Evolutionary conservation across 345 rosid genomes (phyloP), one percentile per base, ranked within the genome.

Genomic region (Triadica sebifera): DNA sequence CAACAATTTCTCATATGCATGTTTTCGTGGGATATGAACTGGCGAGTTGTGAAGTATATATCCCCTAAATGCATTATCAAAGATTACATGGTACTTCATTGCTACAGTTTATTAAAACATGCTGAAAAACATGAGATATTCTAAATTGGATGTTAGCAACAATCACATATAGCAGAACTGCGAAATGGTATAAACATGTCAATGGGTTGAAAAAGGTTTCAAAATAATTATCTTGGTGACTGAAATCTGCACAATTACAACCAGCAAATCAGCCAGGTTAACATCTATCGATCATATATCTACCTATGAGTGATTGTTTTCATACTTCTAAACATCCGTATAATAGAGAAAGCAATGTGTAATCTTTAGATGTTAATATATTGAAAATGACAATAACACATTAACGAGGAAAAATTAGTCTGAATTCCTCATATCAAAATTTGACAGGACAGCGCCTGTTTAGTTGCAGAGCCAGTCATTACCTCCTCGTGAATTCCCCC

Each of bases 401-500:
- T 4, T n/a, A n/a, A n/a, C n/a, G n/a, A n/a, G n/a, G n/a, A n/a
- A n/a, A n/a, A n/a, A n/a, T n/a, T n/a, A n/a, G n/a, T n/a, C n/a
- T n/a, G n/a, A n/a, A n/a, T n/a, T n/a, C 67, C 12, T 57, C 25
- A 41, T 49, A 16, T 43, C 66, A 64, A 45, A 52, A 68, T 55
- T 77, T n/a, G 34, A 59, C 38, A 65, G 51, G 22, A 58, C 16
- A 20, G 13, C 24, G 19, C 22, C 24, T 50, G 65, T 22, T 1
- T 11, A 75, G 24, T 65, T 29, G 50, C 67, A 45, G 66, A 12
- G 39, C 24, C 41, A 34, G 59, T 63, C 49, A 67, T 78, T 96
- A 96, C 99, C 98, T 93, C 97, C 77, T 86, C 86, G 77, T 79
- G 69, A 82, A 96, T 87, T 76, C 94, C 99, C 57, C 91, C 98